These are phyloP conservation scores for Oemleria cerasiformis DNA, from an alignment of 306 rosid species.

Conservation along the genomic window DNA sequence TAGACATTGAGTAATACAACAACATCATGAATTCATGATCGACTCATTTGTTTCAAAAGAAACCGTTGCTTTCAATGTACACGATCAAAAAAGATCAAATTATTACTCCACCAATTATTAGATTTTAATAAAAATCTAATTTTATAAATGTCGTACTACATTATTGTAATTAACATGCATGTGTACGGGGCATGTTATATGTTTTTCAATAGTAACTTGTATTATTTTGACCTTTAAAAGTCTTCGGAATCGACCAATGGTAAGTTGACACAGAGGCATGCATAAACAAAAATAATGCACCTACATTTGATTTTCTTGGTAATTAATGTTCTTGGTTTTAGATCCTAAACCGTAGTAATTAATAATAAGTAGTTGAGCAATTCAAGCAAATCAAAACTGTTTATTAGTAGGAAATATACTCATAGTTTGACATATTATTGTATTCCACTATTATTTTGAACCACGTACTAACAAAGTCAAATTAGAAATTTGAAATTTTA, in stretches of 20 bases:
- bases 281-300: neutral
- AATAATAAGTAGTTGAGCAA: slow-evolving; percentile 12
- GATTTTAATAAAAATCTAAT: too few species aligned
- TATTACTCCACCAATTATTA: slow-evolving; percentile 3
- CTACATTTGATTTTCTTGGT: slow-evolving; percentile 12
- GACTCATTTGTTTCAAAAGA: slow-evolving; percentile 34
- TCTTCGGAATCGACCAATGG: neutral
- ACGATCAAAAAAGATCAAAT: slow-evolving; percentile 22
- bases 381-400: slow-evolving; percentile 3
- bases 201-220: neutral
- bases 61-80: slow-evolving; percentile 33
- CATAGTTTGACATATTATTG: neutral
- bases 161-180: slow-evolving; percentile 8
- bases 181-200: slow-evolving; percentile 36
- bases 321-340: neutral
- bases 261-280: neutral
- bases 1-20: slow-evolving; percentile 30
- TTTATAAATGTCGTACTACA: too few species aligned
- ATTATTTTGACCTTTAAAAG: neutral
- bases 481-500: too few species aligned
- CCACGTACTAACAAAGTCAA: too few species aligned
- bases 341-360: neutral
- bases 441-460: neutral
- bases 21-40: neutral
- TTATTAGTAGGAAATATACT: neutral